Evolutionary conservation across 2,329 filamentous ascomycete species (phyloP).

Genomic region (Chaetomiaceae sp.): DNA sequence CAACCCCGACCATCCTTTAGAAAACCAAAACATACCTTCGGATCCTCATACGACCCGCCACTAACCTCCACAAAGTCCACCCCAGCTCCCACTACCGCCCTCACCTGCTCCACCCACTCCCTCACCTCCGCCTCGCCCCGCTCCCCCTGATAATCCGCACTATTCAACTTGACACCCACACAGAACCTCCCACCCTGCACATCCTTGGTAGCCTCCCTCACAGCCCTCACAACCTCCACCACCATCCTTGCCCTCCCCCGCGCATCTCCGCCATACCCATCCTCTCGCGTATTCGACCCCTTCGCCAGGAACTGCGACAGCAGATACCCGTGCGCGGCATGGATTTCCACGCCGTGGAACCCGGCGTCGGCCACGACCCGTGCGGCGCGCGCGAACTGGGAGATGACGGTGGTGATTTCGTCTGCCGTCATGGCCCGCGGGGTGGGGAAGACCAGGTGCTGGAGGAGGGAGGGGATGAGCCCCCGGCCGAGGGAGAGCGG

Average conservation of each 20-base stretch:
- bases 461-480: slow-evolving; percentile 29
- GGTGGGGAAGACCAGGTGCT: slow-evolving; percentile 40
- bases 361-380: slow-evolving; percentile 41
- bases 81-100: slow-evolving; percentile 40
- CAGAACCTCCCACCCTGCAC: slow-evolving; percentile 39
- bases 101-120: slow-evolving; percentile 53
- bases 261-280: slow-evolving; percentile 49
- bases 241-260: slow-evolving; percentile 44
- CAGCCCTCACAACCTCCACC: slow-evolving; percentile 42
- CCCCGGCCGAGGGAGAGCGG: slow-evolving; percentile 37
- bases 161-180: slow-evolving; percentile 51
- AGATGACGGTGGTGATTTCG: slow-evolving; percentile 49
- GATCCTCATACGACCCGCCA: slow-evolving; percentile 55
- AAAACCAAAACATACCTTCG: slow-evolving; percentile 32
- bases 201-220: slow-evolving; percentile 33
- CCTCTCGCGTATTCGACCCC: slow-evolving; percentile 45
- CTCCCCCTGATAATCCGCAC: slow-evolving; percentile 51
- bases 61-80: slow-evolving; percentile 65
- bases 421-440: slow-evolving; percentile 49
- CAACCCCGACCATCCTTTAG: too few species aligned
- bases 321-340: slow-evolving; percentile 52
- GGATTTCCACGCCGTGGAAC: slow-evolving; percentile 40
- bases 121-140: slow-evolving; percentile 36
- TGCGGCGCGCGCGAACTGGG: slow-evolving; percentile 48
- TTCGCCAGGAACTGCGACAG: slow-evolving; percentile 49